phyloP scores from a whole-genome alignment of 768 basidiomycete species.

The Rhizopogon sp. region DNA sequence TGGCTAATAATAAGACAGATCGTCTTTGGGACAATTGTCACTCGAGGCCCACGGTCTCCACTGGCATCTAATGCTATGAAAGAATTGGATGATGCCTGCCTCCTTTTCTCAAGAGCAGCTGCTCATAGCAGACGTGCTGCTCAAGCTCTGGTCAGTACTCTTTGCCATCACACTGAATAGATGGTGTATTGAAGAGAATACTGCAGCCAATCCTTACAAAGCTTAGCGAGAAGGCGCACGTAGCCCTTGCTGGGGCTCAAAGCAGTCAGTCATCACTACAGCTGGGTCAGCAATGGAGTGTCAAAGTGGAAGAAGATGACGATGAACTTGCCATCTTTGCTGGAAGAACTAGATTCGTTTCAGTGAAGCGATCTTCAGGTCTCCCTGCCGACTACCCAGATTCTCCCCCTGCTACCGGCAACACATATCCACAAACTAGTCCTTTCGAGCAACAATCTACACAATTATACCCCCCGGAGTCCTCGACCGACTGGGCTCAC shows the following conservation, averaged over 20 bases:
- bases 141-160: conserved; percentile 52
- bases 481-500: neutral
- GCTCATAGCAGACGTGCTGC: conserved; percentile 54
- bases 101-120: conserved; percentile 62
- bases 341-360: conserved; percentile 60
- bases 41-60: conserved; percentile 63
- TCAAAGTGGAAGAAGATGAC: conserved; percentile 47
- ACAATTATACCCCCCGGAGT: neutral
- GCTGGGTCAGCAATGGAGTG: conserved; percentile 42
- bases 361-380: conserved; percentile 33
- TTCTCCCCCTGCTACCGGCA: neutral
- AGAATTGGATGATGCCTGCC: conserved; percentile 63
- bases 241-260: conserved; percentile 40
- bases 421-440: neutral
- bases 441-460: neutral
- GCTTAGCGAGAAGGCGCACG: conserved; percentile 63
- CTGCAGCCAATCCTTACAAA: conserved; percentile 53
- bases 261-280: conserved; percentile 26
- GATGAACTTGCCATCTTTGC: conserved; percentile 70
- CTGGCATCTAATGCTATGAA: conserved; percentile 62
- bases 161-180: neutral
- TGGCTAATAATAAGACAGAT: conserved; percentile 37
- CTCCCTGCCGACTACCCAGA: conserved; percentile 1
- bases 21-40: conserved; percentile 77
- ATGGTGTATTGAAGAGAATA: neutral